phyloP scores from a whole-genome alignment of 2,329 filamentous ascomycete genomes.

The Cladosporium sp. region DNA sequence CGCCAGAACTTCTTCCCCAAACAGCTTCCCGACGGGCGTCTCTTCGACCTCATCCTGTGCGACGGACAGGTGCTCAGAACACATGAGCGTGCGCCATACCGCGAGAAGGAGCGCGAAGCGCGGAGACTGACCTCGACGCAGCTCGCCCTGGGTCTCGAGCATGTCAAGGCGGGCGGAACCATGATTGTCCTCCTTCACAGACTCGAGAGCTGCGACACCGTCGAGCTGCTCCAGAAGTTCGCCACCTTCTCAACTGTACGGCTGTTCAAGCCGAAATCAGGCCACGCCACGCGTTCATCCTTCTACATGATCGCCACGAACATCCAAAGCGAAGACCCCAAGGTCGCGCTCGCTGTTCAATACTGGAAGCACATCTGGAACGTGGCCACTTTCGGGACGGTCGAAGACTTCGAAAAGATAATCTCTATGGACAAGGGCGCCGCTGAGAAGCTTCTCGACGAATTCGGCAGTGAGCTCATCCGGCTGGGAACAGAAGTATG shows the following conservation, averaged over 20 bases:
- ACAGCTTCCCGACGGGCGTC: slow-evolving; percentile 18
- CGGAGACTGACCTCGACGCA: slow-evolving; percentile 28
- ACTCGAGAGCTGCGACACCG: neutral
- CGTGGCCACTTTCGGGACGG: neutral
- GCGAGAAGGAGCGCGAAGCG: slow-evolving; percentile 24
- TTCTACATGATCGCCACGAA: slow-evolving; percentile 21
- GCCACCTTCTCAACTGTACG: slow-evolving; percentile 7
- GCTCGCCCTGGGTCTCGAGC: slow-evolving; percentile 42
- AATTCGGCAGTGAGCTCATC: neutral
- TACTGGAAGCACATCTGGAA: neutral
- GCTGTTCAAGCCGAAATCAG: slow-evolving; percentile 18
- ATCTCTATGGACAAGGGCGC: neutral
- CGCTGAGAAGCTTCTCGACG: neutral
- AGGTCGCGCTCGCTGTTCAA: neutral
- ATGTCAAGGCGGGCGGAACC: slow-evolving; percentile 42
- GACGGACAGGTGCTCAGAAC: slow-evolving; percentile 40
- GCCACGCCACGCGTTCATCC: slow-evolving; percentile 19
- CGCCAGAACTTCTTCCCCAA: slow-evolving; percentile 9
- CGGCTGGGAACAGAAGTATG: neutral
- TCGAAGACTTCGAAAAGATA: neutral
- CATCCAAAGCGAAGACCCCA: slow-evolving; percentile 4
- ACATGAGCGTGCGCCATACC: slow-evolving; percentile 21
- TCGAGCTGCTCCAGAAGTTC: neutral
- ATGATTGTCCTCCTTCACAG: slow-evolving; percentile 45
- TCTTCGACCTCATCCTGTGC: slow-evolving; percentile 43